Evolutionary conservation across 345 rosid genomes (phyloP).

Genomic region (Corymbia maculata): DNA sequence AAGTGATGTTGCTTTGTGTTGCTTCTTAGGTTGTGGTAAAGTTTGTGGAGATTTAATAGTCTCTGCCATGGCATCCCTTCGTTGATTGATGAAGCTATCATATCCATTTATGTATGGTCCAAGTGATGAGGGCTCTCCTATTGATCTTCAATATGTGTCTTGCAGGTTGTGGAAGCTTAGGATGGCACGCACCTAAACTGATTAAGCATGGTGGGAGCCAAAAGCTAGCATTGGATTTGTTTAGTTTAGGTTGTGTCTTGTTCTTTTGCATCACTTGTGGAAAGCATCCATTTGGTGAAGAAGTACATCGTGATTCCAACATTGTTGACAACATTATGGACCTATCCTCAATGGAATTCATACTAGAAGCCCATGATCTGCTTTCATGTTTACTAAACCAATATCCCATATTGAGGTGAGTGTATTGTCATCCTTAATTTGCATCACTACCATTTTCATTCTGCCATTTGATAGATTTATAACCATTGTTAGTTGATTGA

Average conservation of each 20-base stretch:
- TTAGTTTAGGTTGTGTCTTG: constrained; percentile 83
- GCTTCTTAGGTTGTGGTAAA: too few relatives aligned
- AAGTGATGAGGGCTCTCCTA: too few relatives aligned
- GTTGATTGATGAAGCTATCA: too few relatives aligned
- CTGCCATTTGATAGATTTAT: not conserved
- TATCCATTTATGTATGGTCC: too few relatives aligned
- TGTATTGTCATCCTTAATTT: not conserved
- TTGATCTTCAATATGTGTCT: not conserved
- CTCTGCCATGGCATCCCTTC: too few relatives aligned
- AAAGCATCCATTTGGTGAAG: constrained; percentile 2
- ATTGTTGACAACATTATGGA: constrained; percentile 54
- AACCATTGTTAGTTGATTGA: too few relatives aligned
- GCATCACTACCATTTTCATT: too few relatives aligned
- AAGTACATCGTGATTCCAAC: constrained; percentile 78
- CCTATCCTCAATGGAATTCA: constrained; percentile 43
- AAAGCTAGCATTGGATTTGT: constrained; percentile 84
- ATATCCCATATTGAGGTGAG: constrained; percentile 65
- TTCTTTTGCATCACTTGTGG: constrained; percentile 78
- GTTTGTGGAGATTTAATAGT: too few relatives aligned
- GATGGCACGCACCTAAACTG: constrained; percentile 86
- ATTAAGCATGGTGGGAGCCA: constrained; percentile 69
- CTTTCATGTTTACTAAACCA: constrained; percentile 52
- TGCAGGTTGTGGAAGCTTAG: constrained; percentile 29
- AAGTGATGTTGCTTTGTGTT: too few relatives aligned
- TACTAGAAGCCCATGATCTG: constrained; percentile 75